Conservation (phyloP, 2,329 filamentous ascomycete species). For the Pseudopyrenochaeta lycopersici region DNA sequence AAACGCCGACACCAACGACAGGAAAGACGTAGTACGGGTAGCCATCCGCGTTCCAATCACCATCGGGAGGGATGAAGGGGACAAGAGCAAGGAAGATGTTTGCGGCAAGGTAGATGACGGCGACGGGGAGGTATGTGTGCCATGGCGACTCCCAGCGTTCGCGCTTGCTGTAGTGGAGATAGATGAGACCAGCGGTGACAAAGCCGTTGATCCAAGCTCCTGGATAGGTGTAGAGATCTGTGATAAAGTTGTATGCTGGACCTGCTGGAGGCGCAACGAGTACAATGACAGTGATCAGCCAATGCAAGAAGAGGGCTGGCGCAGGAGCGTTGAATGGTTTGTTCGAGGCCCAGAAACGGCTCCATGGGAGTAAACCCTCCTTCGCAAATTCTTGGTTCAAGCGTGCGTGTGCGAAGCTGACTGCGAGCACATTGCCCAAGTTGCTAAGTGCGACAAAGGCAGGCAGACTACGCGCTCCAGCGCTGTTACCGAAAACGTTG, state of each 20-base stretch:
- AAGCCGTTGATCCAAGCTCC: slow-evolving; percentile 50
- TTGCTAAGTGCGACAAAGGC: slow-evolving; percentile 69
- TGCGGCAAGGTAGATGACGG: slow-evolving; percentile 50
- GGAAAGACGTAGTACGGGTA: slow-evolving; percentile 58
- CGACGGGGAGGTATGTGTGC: slow-evolving; percentile 47
- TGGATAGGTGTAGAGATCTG: slow-evolving; percentile 59
- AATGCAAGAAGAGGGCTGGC: slow-evolving; percentile 67
- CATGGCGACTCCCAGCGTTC: slow-evolving; percentile 50
- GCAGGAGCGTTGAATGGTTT: slow-evolving; percentile 71
- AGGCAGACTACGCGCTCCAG: slow-evolving; percentile 52
- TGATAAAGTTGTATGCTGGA: slow-evolving; percentile 73
- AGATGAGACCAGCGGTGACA: slow-evolving; percentile 46
- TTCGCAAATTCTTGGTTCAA: slow-evolving; percentile 74
- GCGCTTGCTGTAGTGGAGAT: slow-evolving; percentile 44
- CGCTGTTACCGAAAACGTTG: slow-evolving; percentile 67
- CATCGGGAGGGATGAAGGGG: slow-evolving; percentile 53
- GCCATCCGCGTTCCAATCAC: slow-evolving; percentile 52
- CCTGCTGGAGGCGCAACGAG: slow-evolving; percentile 73
- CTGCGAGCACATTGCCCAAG: slow-evolving; percentile 69
- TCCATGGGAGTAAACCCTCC: slow-evolving; percentile 73
- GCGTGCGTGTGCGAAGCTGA: slow-evolving; percentile 67
- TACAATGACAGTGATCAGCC: slow-evolving; percentile 70
- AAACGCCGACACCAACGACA: slow-evolving; percentile 53
- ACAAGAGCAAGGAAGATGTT: slow-evolving; percentile 55
- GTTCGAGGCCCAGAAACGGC: slow-evolving; percentile 73